phyloP scores from a whole-genome alignment of 176 grass and related monocot species.

The Musa beccarii region DNA sequence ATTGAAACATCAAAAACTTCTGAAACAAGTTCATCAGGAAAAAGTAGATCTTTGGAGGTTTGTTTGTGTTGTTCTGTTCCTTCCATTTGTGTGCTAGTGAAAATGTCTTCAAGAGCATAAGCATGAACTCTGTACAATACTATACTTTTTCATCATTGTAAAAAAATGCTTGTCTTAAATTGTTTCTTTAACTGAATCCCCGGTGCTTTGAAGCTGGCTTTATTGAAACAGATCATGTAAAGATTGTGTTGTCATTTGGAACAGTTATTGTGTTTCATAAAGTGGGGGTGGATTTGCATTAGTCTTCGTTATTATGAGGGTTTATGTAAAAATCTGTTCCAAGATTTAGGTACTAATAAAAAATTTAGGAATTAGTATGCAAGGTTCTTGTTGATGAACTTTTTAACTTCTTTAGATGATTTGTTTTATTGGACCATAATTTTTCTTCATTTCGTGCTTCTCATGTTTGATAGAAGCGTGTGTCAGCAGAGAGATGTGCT shows the following conservation, averaged over 20 bases:
- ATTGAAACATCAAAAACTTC: slow-evolving; percentile 60
- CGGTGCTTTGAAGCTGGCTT: not conserved
- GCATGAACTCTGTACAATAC: not conserved
- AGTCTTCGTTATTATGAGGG: not conserved
- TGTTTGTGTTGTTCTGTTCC: not conserved
- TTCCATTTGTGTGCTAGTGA: not conserved
- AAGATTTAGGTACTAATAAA: not conserved
- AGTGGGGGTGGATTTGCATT: not conserved
- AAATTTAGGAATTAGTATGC: not conserved
- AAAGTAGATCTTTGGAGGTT: slow-evolving; percentile 64
- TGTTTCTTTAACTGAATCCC: not conserved
- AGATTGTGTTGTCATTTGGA: not conserved
- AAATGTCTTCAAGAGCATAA: not conserved
- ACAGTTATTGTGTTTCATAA: not conserved
- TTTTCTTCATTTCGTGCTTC: slow-evolving; percentile 15
- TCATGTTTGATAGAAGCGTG: slow-evolving; percentile 43
- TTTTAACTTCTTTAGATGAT: slow-evolving; percentile 3
- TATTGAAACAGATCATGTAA: not conserved
- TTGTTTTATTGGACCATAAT: not conserved
- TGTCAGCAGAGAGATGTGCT: slow-evolving; percentile 78
- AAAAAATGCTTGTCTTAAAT: not conserved
- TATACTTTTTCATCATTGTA: not conserved
- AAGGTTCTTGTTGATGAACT: not conserved
- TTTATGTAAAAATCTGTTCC: not conserved
- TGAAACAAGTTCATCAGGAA: slow-evolving; percentile 31